Evolutionary conservation across 148 eudicot genomes (phyloP).

Genomic region (Hydrangea macrophylla): DNA sequence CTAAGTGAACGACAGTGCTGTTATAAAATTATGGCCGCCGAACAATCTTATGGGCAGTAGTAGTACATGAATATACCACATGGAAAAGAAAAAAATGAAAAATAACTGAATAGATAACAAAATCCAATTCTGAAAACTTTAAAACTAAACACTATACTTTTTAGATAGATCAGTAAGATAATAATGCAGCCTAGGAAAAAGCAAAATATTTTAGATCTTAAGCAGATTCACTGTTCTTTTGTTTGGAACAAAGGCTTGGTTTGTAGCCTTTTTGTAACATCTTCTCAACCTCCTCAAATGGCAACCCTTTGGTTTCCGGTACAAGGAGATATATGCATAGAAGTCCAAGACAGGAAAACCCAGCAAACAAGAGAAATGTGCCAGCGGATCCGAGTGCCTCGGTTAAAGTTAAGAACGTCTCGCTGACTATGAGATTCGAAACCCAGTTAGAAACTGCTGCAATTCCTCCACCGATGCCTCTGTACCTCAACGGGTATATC

Average conservation of each 20-base stretch:
- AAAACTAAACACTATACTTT: background rate
- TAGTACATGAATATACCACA: too few relatives aligned
- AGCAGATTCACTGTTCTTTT: constrained; percentile 8
- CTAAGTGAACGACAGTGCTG: too few relatives aligned
- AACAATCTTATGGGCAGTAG: too few relatives aligned
- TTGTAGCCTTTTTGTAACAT: constrained; percentile 67
- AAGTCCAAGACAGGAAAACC: constrained; percentile 43
- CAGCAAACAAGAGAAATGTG: constrained; percentile 67
- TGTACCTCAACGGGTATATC: constrained; percentile 64
- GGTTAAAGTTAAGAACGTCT: constrained; percentile 64
- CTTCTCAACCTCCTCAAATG: constrained; percentile 72
- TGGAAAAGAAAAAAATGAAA: too few relatives aligned
- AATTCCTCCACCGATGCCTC: constrained; percentile 73
- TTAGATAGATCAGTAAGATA: background rate
- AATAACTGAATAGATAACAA: too few relatives aligned
- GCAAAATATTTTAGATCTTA: background rate
- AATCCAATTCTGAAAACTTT: too few relatives aligned
- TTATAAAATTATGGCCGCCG: too few relatives aligned
- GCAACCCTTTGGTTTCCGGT: constrained; percentile 80
- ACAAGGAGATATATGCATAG: constrained; percentile 57
- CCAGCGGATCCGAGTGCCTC: constrained; percentile 56
- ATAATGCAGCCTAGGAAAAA: background rate
- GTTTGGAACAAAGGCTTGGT: constrained; percentile 38
- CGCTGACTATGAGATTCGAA: constrained; percentile 65
- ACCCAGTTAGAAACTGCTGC: constrained; percentile 74